phyloP scores from a whole-genome alignment of 768 basidiomycete genomes.

The Kockovaella imperatae region DNA sequence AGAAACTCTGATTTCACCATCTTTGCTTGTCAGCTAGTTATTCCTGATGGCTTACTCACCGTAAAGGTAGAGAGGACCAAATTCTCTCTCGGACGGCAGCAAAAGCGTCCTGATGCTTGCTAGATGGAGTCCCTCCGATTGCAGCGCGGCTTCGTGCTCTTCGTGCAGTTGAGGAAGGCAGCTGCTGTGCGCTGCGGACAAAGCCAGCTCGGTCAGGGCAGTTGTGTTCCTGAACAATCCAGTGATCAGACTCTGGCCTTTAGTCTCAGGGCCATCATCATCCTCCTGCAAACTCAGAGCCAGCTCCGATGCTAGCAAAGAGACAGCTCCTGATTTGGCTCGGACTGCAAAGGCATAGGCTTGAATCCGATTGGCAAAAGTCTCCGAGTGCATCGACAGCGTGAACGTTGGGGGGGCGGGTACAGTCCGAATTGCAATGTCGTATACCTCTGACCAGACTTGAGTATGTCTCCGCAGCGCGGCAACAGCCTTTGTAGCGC shows the following conservation, averaged over 20 bases:
- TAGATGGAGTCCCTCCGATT: constrained; percentile 53
- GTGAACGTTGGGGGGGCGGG: constrained; percentile 56
- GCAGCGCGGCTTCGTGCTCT: constrained; percentile 51
- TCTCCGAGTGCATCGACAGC: constrained; percentile 28
- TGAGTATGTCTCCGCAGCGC: constrained; percentile 52
- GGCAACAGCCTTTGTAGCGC: constrained; percentile 66
- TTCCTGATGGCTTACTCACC: constrained; percentile 46
- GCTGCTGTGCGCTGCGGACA: constrained; percentile 61
- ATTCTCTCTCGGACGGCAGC: constrained; percentile 61
- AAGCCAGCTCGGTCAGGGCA: constrained; percentile 53
- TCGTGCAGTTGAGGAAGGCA: constrained; percentile 70
- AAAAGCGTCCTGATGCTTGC: constrained; percentile 59
- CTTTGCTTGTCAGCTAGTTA: constrained; percentile 6
- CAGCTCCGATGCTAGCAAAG: constrained; percentile 26
- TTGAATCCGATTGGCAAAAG: constrained; percentile 21
- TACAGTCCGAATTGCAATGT: constrained; percentile 60
- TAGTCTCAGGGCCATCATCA: constrained; percentile 16
- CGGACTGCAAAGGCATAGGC: constrained; percentile 26
- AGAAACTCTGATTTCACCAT: constrained; percentile 48
- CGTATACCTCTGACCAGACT: constrained; percentile 66
- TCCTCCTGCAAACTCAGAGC: constrained; percentile 11
- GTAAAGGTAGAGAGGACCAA: constrained; percentile 73
- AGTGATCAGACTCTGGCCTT: constrained; percentile 18
- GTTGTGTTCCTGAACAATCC: constrained; percentile 23
- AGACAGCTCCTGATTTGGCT: constrained; percentile 30